A percentile compares a stretch with the other conserved stretches of the same genome.
Conservation (phyloP, 192 early-diverging fungal species). For the Nowakowskiella sp. region DNA sequence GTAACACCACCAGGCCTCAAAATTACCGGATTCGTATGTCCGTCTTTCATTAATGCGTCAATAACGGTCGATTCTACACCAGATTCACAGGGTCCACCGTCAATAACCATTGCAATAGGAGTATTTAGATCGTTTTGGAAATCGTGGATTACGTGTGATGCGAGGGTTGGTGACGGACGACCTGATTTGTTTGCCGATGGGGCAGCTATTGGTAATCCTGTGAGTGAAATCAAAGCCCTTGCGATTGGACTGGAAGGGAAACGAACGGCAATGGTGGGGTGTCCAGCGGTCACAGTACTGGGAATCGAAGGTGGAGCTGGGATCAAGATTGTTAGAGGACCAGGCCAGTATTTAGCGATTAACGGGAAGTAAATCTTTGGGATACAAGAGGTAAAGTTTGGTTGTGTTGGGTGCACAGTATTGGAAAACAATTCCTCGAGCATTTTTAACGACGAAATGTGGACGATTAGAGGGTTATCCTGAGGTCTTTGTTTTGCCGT, state of each 20-base stretch:
- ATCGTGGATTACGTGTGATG: slow-evolving; percentile 76
- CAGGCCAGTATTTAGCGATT: slow-evolving; percentile 79
- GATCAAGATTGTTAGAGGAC: slow-evolving; percentile 84
- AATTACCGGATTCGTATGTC: slow-evolving; percentile 77
- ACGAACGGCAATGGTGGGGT: slow-evolving; percentile 79
- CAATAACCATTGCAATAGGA: slow-evolving; percentile 79
- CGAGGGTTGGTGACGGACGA: slow-evolving; percentile 87
- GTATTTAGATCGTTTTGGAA: slow-evolving; percentile 70
- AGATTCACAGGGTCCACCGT: slow-evolving; percentile 77
- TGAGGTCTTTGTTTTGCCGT: slow-evolving; percentile 78
- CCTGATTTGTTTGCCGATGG: slow-evolving; percentile 97
- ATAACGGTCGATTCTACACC: slow-evolving; percentile 95
- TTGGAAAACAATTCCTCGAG: slow-evolving; percentile 44
- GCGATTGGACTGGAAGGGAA: slow-evolving; percentile 90
- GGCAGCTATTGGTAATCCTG: slow-evolving; percentile 87
- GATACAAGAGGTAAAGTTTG: no score
- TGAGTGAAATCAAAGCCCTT: slow-evolving; percentile 72
- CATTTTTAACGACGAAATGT: slow-evolving; percentile 87
- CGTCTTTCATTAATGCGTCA: slow-evolving; percentile 59
- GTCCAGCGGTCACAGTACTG: slow-evolving; percentile 70
- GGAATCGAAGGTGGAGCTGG: slow-evolving; percentile 68
- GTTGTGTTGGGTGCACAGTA: slow-evolving; percentile 27
- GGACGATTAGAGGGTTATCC: slow-evolving; percentile 97
- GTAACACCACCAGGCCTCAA: slow-evolving; percentile 91
- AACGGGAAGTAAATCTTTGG: slow-evolving; percentile 61